Base-by-base conservation (phyloP, 129 eudicot genomes). In the Helichrysum umbraculigerum region DNA sequence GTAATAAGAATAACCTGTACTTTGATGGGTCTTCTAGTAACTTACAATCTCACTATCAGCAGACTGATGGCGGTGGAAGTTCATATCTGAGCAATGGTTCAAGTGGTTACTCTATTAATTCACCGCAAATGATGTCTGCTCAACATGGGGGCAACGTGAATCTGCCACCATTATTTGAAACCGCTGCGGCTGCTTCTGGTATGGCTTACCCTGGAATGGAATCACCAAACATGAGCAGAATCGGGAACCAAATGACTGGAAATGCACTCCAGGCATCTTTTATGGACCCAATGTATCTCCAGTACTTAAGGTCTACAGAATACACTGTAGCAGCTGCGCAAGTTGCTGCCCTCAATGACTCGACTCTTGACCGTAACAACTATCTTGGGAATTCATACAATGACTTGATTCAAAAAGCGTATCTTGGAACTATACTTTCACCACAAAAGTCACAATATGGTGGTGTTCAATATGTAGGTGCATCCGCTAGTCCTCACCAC, bases 101-200 rank as follows among this genome's bases (percentile, higher is more conserved):
- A 34, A 52, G 81, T 79, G 97, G 97, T 11, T 87, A 84, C 65
- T 81, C 92, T 1, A 33, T 87, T 62, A 89, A 86, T 56, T 86
- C 97, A 16, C 81, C 86, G 28, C 78, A 81, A 28, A 88, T 88
- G 90, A 82, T 91, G 85, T 83, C 91, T 6, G 79, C 85, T 77
- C 88, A 94, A 79, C 86, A 84, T 33, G 92, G 87, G 16, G 68
- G 74, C n/a, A 80, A 82, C 39, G 21, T 76, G 68, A 90, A 91
- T 81, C 84, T 94, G 69, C 97, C 95, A 0, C 99, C 99, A 14
- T 81, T 95, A 75, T 92, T 89, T 77, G 97, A 89, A 79, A 95
- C 84, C 39, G 96, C 95, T 20, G 94, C 92, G 6, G 91, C 92
- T 4, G 96, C 91, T 17, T 95, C 99, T 14, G 97, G 84, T 29